phyloP scores from a whole-genome alignment of 2,329 filamentous ascomycete genomes.

The Nectriaceae sp. region DNA sequence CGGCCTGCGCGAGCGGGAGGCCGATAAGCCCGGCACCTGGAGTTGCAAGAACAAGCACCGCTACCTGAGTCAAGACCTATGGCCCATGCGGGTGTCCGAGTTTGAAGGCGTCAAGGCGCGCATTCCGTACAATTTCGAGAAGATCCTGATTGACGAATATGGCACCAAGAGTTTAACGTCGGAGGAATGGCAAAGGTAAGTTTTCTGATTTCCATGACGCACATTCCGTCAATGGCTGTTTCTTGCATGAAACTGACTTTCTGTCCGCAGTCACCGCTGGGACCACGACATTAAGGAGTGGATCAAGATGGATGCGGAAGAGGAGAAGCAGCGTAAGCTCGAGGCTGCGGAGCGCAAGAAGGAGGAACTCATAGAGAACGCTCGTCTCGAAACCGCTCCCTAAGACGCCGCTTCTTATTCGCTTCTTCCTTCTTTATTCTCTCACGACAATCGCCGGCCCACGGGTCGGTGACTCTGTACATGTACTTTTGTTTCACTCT shows the following conservation, averaged over 20 bases:
- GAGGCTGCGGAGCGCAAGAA: slow-evolving; percentile 29
- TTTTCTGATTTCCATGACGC: slow-evolving; percentile 15
- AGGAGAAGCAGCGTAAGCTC: slow-evolving; percentile 24
- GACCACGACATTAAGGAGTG: slow-evolving; percentile 59
- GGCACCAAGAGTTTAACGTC: slow-evolving; percentile 59
- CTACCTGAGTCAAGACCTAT: slow-evolving; percentile 72
- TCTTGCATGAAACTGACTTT: background rate
- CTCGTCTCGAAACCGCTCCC: slow-evolving; percentile 8
- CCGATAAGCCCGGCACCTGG: slow-evolving; percentile 64
- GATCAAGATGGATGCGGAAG: slow-evolving; percentile 46
- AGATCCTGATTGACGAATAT: slow-evolving; percentile 67
- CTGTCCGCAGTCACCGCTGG: slow-evolving; percentile 58
- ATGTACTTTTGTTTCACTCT: background rate
- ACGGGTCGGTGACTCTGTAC: background rate
- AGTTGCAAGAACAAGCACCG: slow-evolving; percentile 80
- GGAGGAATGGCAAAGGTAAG: slow-evolving; percentile 65
- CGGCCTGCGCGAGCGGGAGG: slow-evolving; percentile 68
- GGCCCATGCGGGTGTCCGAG: slow-evolving; percentile 70
- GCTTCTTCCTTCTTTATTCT: background rate
- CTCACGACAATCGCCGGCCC: background rate
- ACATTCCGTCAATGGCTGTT: background rate
- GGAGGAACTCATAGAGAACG: slow-evolving; percentile 21
- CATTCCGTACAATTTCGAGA: slow-evolving; percentile 70
- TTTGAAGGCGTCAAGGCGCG: slow-evolving; percentile 74
- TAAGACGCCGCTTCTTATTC: background rate